These are phyloP conservation scores for Cocos nucifera DNA, from an alignment of 176 grass and related monocot species.

Conservation along the genomic window DNA sequence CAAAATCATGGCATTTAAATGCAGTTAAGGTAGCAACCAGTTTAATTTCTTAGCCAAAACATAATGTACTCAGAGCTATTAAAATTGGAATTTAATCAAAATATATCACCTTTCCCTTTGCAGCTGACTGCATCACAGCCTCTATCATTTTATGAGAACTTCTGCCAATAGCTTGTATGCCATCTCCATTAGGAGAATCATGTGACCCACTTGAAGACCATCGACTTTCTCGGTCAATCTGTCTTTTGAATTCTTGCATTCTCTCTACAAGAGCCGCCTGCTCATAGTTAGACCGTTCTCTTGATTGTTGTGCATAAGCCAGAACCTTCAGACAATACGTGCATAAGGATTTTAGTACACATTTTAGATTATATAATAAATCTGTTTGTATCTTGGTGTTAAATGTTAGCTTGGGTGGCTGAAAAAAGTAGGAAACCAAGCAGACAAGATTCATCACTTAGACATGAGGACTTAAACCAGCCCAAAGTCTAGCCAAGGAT, in stretches of 20 bases:
- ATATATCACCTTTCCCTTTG: conserved; percentile 73
- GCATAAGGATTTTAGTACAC: no score
- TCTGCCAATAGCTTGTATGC: conserved; percentile 92
- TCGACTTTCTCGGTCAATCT: conserved; percentile 85
- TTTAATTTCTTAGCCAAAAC: neutral
- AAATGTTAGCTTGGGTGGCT: no score
- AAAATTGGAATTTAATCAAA: conserved; percentile 6
- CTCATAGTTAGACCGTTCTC: conserved; percentile 95
- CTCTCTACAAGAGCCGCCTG: conserved; percentile 79
- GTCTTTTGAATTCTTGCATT: conserved; percentile 98
- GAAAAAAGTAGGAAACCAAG: no score
- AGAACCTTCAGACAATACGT: conserved; percentile 44
- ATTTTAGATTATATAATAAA: no score
- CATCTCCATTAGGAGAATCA: conserved; percentile 88
- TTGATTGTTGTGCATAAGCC: conserved; percentile 93
- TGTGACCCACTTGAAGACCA: conserved; percentile 63
- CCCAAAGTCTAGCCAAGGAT: no score
- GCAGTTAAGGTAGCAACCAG: neutral
- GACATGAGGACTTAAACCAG: no score
- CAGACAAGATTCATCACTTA: no score
- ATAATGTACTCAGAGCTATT: neutral
- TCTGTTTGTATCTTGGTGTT: no score
- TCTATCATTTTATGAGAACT: conserved; percentile 99
- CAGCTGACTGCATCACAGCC: conserved; percentile 84
- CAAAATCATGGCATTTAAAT: no score